Evolutionary conservation across 306 rosid species (phyloP), one percentile per base, ranked within the genome.

Genomic region (Vigna trinervia): DNA sequence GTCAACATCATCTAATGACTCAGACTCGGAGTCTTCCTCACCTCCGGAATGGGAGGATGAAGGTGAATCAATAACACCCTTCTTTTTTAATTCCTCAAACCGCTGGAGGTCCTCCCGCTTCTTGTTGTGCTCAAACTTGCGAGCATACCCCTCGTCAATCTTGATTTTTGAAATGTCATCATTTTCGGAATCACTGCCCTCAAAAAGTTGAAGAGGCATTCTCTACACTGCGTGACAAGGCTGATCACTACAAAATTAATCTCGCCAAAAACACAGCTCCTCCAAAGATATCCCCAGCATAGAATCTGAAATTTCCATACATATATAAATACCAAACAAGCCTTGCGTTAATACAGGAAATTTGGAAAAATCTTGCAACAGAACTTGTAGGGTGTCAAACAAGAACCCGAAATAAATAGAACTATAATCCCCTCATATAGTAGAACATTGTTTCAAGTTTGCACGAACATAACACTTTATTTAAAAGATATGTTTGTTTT

Each of bases 81-180:
- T 91, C 96, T 88, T 90, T 87, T 89, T 87, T 12, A 92, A 75
- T 79, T 90, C 98, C 77, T 88, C 92, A 22, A 76, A 88, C 8
- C 93, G 90, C 6, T 95, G 96, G 63, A 95, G 97, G 51, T 81
- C 97, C 86, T 92, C 96, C 13, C 97, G 87, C 88, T 76, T 88
- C 87, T 95, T 95, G 83, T 95, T 95, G 89, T 95, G 87, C 83
- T 83, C 85, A 74, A 86, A 86, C 71, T 85, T 83, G 15, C 77
- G 65, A 51, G 89, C 85, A 83, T 68, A 86, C 62, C 78, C 84
- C 74, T 80, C 45, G 13, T 92, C 77, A 71, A 95, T 86, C 84
- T 88, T 82, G 48, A 92, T 82, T 80, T 87, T 80, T 4, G 96
- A 81, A 39, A 81, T 53, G 12, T 86, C 84, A 0, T 89, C 90